Evolutionary conservation across 331 rosid genomes (phyloP).

Genomic region (Pyrus hybrid): DNA sequence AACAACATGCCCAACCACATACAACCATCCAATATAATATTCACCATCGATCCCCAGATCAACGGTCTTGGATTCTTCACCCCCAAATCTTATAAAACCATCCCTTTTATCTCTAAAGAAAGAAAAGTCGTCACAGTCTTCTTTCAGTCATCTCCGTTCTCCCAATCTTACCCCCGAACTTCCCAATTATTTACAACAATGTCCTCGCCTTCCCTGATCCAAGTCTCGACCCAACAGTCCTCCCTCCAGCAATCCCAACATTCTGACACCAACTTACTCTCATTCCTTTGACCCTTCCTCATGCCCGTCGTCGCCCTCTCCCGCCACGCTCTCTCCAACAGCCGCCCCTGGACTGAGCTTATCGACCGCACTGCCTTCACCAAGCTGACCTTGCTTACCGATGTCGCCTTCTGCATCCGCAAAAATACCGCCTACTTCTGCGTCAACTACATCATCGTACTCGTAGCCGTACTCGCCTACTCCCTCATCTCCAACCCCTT

Average conservation of each 20-base stretch:
- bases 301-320: conserved; percentile 18
- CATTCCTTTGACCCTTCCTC: conserved; percentile 6
- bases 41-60: neutral
- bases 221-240: neutral
- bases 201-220: conserved; percentile 6
- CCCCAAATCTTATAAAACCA: neutral
- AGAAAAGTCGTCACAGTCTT: neutral
- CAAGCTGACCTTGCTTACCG: conserved; percentile 20
- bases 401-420: conserved; percentile 28
- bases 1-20: neutral
- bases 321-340: conserved; percentile 15
- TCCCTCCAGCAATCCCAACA: conserved; percentile 8
- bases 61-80: neutral
- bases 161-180: neutral
- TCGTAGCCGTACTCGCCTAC: conserved; percentile 16
- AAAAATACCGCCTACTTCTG: conserved; percentile 32
- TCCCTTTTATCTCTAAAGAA: neutral
- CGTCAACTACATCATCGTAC: conserved; percentile 32
- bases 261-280: neutral
- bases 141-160: neutral
- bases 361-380: conserved; percentile 33
- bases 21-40: neutral
- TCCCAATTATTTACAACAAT: neutral
- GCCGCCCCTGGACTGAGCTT: conserved; percentile 35
- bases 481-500: conserved; percentile 33